A percentile compares a stretch with the other conserved stretches of the same genome.
Evolutionary conservation across 2,329 filamentous ascomycete species (phyloP).

Genomic region (Fonsecaea nubica): DNA sequence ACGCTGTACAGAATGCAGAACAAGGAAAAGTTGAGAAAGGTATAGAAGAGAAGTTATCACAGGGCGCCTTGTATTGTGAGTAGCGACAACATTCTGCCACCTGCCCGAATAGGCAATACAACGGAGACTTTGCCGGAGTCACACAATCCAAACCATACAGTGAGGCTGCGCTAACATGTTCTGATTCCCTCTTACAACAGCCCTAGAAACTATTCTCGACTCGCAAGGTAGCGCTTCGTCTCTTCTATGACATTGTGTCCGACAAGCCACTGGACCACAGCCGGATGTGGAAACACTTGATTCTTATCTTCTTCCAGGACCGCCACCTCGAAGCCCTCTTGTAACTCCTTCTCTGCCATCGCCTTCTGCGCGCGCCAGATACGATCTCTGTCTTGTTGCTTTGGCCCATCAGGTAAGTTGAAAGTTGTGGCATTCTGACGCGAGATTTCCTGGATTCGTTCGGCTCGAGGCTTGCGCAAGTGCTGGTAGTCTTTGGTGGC

Average conservation of each 20-base stretch:
- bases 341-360: constrained; percentile 12
- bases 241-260: constrained; percentile 21
- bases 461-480: constrained; percentile 25
- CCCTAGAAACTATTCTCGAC: not conserved
- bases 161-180: not conserved
- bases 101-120: not conserved
- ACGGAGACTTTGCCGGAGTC: not conserved
- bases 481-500: constrained; percentile 13
- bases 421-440: constrained; percentile 21
- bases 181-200: not conserved
- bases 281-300: constrained; percentile 17
- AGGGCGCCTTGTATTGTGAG: not conserved
- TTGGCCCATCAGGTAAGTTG: constrained; percentile 17
- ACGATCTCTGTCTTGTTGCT: constrained; percentile 16
- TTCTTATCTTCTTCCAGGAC: constrained; percentile 17
- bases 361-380: not conserved
- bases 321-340: constrained; percentile 6
- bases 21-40: not conserved
- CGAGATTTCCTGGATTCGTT: constrained; percentile 23
- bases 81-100: not conserved
- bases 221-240: constrained; percentile 6
- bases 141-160: not conserved
- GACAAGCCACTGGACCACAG: constrained; percentile 23
- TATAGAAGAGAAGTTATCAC: not conserved
- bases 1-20: not conserved